Conservation (phyloP, 2,329 filamentous ascomycete genomes). For the Lachnellula subtilissima region DNA sequence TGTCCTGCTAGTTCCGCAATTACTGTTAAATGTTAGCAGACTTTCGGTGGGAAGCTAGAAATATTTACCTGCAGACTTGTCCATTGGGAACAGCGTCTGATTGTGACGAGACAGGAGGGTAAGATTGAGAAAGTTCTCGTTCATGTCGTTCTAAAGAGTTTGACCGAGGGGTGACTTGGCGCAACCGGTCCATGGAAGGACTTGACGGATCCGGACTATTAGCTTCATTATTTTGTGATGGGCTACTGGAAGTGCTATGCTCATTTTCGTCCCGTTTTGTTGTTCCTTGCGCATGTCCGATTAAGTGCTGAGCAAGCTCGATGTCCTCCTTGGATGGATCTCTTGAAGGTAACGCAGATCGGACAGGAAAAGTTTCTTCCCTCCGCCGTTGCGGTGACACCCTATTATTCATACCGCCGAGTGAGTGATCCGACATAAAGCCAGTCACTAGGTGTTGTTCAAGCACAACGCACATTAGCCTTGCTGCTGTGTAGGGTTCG, state of each 20-base stretch:
- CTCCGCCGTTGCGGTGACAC: slow-evolving; percentile 15
- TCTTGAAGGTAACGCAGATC: slow-evolving; percentile 16
- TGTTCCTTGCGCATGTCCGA: slow-evolving; percentile 20
- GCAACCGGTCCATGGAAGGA: slow-evolving; percentile 11
- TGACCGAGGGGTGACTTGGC: slow-evolving; percentile 16
- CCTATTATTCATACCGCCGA: slow-evolving; percentile 21
- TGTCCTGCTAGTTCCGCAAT: slow-evolving; percentile 90
- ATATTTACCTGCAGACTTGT: slow-evolving; percentile 65
- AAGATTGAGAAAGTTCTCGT: slow-evolving; percentile 18
- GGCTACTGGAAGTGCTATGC: slow-evolving; percentile 8
- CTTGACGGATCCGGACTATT: slow-evolving; percentile 14
- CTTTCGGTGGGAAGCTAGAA: neutral
- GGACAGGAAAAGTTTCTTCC: slow-evolving; percentile 20
- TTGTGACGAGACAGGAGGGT: slow-evolving; percentile 7
- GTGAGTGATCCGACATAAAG: slow-evolving; percentile 24
- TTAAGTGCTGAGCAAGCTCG: slow-evolving; percentile 22
- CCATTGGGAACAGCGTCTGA: slow-evolving; percentile 41
- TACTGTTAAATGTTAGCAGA: slow-evolving; percentile 52
- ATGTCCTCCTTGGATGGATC: slow-evolving; percentile 25
- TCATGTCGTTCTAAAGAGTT: slow-evolving; percentile 17
- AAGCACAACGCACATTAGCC: slow-evolving; percentile 25
- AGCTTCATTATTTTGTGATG: slow-evolving; percentile 15
- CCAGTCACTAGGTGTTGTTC: slow-evolving; percentile 14
- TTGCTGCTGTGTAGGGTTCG: neutral
- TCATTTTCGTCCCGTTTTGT: slow-evolving; percentile 6